Base-by-base conservation (phyloP, 2,329 filamentous ascomycete species). In the Penicillium sp. region DNA sequence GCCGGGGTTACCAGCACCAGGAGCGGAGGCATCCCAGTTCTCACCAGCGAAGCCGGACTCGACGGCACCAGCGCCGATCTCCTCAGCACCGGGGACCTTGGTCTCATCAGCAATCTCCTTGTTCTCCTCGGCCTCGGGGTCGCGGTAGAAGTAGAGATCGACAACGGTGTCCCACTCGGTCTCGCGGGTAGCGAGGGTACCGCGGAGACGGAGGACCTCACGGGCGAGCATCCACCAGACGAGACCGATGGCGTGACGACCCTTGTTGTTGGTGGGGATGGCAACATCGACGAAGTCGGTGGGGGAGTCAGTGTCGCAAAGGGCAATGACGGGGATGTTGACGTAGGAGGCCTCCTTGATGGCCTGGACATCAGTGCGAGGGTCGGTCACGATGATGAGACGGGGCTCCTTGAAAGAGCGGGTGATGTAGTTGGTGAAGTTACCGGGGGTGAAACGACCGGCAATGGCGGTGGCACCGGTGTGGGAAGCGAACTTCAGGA, bases 401-500 rank as follows among this genome's bases (percentile, higher is more conserved):
- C 95, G 95, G 76, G 94, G 94, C 85, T 99, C 94, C 88, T 97
- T 97, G 91, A 99, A 99, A 66, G 94, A 97, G 76, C 94, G 93
- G 80, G 95, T 99, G 89, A 99, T 99, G 89, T 99, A 99, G 88
- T 99, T 99, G 86, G 94, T 99, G 89, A 99, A 99, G 81, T 93
- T 96, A 90, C 94, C 94, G 78, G 94, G 94, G 76, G 94, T 99
- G 89, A 99, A 99, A 79, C 94, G 94, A 83, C 94, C 94, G 74
- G 94, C 95, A 75, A 99, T 99, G 79, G 94, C 90, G 74, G 91
- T 90, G 74, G 95, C 92, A 78, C 94, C 94, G 68, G 94, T 99
- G 89, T 99, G 94, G 65, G 91, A 84, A 74, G 94, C 94, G 84
- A 99, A 99, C 89, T 99, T 99, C 78, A 99, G 90, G 76, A 99